Evolutionary conservation across 306 rosid species (phyloP), one percentile per base, ranked within the genome.

Genomic region (Vigna trinervia): DNA sequence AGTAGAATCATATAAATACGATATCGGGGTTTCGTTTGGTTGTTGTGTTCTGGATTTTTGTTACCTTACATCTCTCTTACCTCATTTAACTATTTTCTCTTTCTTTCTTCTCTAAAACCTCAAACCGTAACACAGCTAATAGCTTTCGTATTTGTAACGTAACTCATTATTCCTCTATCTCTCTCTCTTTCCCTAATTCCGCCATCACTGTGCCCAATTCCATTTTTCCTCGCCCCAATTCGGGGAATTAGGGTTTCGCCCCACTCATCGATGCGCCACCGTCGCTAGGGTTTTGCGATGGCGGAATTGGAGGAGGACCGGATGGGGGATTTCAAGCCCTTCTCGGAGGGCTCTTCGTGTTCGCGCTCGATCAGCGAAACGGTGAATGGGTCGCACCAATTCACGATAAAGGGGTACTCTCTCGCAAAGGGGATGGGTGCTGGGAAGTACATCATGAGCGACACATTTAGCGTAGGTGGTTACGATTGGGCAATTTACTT

Each of bases 401-500:
- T 94, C 69, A 84, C 87, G 12, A 88, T 94, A 47, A 90, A 88
- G 71, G 98, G 98, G 0, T 93, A 93, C 65, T 91, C 98, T 17
- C n/a, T 93, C 77, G 92, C 96, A 19, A 93, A 93, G 70, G 98
- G 98, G 8, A 93, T 93, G 97, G 98, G 98, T 4, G 83, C 91
- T 0, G 98, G 97, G 0, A 91, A 84, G 80, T 88, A 93, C 83
- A 90, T 93, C n/a, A 82, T 78, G 74, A 93, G 98, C 78, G 97
- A 91, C 45, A 86, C 89, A 0, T 93, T 93, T 78, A 87, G 85
- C 50, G 97, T 93, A 12, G 98, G 97, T 30, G 98, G 98, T 5
- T 93, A 82, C 79, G 94, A 93, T 75, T 93, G 98, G 98, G 98
- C 98, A 4, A 87, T 93, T 43, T 91, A 93, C 83, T 93, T 93